These are phyloP conservation scores for Anacardium occidentale DNA, from an alignment of 345 rosid species.

Conservation along the genomic window DNA sequence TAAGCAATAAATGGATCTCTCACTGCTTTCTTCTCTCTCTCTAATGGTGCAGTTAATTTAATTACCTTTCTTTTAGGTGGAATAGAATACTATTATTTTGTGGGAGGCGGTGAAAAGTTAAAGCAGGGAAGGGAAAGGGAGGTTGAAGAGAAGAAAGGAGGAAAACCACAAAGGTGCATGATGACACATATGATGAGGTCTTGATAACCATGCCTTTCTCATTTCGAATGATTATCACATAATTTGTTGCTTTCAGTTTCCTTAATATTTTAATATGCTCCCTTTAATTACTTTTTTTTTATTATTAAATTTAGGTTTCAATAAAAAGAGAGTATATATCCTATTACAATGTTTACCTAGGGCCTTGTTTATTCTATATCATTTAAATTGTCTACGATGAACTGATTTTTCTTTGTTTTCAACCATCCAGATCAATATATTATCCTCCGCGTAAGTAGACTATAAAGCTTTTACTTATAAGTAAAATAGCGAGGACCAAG, in stretches of 20 bases:
- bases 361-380: background rate
- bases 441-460: too few relatives aligned
- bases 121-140: constrained; percentile 30
- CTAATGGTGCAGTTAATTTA: constrained; percentile 34
- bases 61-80: constrained; percentile 33
- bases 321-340: background rate
- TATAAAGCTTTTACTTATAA: too few relatives aligned
- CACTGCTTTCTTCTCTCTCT: constrained; percentile 21
- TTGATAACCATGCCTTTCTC: constrained; percentile 44
- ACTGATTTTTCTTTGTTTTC: constrained; percentile 3
- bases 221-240: constrained; percentile 71
- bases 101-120: constrained; percentile 44
- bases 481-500: too few relatives aligned
- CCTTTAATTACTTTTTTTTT: constrained; percentile 1
- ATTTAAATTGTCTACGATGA: constrained; percentile 9
- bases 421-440: background rate
- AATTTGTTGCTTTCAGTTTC: constrained; percentile 49
- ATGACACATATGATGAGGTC: constrained; percentile 66
- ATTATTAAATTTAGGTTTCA: background rate
- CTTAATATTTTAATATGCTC: constrained; percentile 22
- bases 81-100: constrained; percentile 28
- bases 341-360: too few relatives aligned
- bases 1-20: constrained; percentile 40
- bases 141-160: constrained; percentile 14
- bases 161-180: constrained; percentile 47